Evolutionary conservation across 257 asterid genomes (phyloP), one percentile per base, ranked within the genome.

Genomic region (Avicennia marina): DNA sequence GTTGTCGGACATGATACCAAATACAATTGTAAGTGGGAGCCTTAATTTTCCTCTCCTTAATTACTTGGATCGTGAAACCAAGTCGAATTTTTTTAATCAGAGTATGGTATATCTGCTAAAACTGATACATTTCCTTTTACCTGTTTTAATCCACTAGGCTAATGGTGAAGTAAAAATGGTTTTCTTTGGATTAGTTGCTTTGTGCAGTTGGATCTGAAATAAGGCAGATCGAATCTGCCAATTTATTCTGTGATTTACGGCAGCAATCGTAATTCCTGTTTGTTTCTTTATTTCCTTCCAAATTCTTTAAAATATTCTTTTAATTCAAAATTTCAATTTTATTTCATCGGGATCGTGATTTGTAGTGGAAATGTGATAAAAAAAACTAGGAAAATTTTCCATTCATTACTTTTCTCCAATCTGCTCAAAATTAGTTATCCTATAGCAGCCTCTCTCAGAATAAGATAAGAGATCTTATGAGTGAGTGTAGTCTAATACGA

Each of bases 1-100:
- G 94, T 84, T 24, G 74, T 79, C 31, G 94, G 94, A 32, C 94
- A 84, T 62, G 94, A 84, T 45, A 74, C 85, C 63, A 84, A 84
- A 55, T 84, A 84, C 70, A 84, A 84, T 16, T 84, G 94, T 84
- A 75, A 78, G 89, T 66, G n/a, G 22, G 29, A 34, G 7, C 44
- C 49, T 25, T 63, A 5, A 29, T 11, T 31, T 44, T 50, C 27
- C 15, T 40, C 41, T 10, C 17, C 19, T 7, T 36, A 19, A 6
- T 21, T 32, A 5, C 16, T 58, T 61, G 18, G 24, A 12, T 19
- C 11, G 15, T 44, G 47, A 17, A 32, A 18, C 19, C 6, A 20
- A 42, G 47, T 6, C 11, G 47, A 42, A 7, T n/a, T 0, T 5
- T 15, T 63, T 31, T n/a, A 0, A 45, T 26, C 11, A 33, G 10